Evolutionary conservation across 495 filamentous ascomycete genomes (phyloP), one percentile per base, ranked within the genome.

Genomic region (Sporormia fimetaria): DNA sequence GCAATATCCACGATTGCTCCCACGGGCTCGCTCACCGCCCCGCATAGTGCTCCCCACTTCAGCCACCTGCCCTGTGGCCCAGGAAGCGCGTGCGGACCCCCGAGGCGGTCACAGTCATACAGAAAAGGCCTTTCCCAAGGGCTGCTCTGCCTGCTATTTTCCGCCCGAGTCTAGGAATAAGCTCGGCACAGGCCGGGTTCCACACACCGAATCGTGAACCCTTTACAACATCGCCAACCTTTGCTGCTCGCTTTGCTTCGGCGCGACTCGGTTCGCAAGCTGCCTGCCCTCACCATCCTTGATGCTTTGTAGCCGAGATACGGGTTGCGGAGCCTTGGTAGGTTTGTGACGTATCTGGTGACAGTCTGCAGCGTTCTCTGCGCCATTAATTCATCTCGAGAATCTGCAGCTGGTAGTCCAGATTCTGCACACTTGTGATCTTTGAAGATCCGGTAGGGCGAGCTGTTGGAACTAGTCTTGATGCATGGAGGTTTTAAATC

Each of bases 131-230:
- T 11, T 5, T 6, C 17, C 18, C 27, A 8, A 3, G 3, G n/a
- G 10, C 15, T 16, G 14, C 9, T 4, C 39, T 37, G 40, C 40
- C 31, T 37, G 23, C 40, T 15, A 7, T 36, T 36, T 37, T 36
- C 31, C 40, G 31, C 20, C 31, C 40, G 9, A 12, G 26, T 21
- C 22, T 6, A 28, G 21, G n/a, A 11, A 22, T 32, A 41, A 48
- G 38, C 45, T 48, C 45, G 45, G 45, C 32, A 33, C 27, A 21
- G 21, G n/a, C n/a, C n/a, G n/a, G n/a, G n/a, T n/a, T n/a, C n/a
- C n/a, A n/a, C n/a, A n/a, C n/a, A n/a, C n/a, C n/a, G n/a, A n/a
- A n/a, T n/a, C n/a, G n/a, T n/a, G 2, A 15, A 6, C 12, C 8
- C 6, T 7, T 12, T 15, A 16, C 30, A 7, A 6, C 20, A 10